Evolutionary conservation across 768 basidiomycete species (phyloP), one percentile per base, ranked within the genome.

Genomic region (Pisolithus marmoratus): DNA sequence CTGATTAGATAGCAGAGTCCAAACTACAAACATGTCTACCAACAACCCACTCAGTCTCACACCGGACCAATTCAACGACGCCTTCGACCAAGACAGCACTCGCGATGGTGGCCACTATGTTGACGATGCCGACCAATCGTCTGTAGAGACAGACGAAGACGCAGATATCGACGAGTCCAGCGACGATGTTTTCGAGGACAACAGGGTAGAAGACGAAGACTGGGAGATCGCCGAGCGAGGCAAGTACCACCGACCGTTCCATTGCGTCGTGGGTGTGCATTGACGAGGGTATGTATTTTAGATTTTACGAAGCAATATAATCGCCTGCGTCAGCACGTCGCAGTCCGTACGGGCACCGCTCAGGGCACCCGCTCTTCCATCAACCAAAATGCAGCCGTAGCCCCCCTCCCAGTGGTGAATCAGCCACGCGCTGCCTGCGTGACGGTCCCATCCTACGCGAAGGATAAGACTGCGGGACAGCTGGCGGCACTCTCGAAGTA

Each of bases 251-350:
- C 51, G 12, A 6, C 14, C 34, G 34, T 43, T 24, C 26, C 43
- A 20, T 8, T 37, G 29, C 46, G 22, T 24, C 34, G 36, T 44
- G 36, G 12, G 52, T 37, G 22, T 27, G 24, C 52, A n/a, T 44
- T 48, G 12, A 24, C 46, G 24, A 54, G 14, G 34, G 34, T 49
- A n/a, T 6, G 2, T 29, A 8, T 52, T 55, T 46, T 66, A 96
- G 96, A 99, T 72, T 97, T 99, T 61, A 98, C 96, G 31, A 98
- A 98, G 70, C 94, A 97, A 61, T 99, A 90, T 71, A 98, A 98
- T 71, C 86, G 96, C 22, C 75, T 98, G 27, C 76, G 88, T 46
- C 94, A 97, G 66, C 91, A 97, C 65, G 85, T 90, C 51, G 89
- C 88, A 20, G 87, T 92, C 5, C 84, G 84, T 36, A 81, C 82